Evolutionary conservation across 176 grass and related monocot species (phyloP).

Genomic region (Phoenix roebelenii): DNA sequence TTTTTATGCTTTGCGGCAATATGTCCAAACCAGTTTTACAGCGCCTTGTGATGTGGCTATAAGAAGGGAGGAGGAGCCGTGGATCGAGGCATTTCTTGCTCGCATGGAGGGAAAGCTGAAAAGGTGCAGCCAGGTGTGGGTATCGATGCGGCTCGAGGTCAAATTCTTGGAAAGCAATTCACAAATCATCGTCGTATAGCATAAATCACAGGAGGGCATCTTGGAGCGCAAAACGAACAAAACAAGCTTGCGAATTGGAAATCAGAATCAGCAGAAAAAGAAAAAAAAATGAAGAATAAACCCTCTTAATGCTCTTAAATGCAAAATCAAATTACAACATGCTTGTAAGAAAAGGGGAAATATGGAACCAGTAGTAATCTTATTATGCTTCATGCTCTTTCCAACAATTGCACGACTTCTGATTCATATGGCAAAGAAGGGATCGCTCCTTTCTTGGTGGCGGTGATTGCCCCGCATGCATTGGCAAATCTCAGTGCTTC

Average conservation of each 20-base stretch:
- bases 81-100: slow-evolving; percentile 48
- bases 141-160: slow-evolving; percentile 45
- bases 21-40: slow-evolving; percentile 50
- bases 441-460: slow-evolving; percentile 13
- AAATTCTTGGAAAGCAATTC: slow-evolving; percentile 36
- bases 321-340: too few relatives aligned
- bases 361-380: too few relatives aligned
- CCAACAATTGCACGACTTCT: slow-evolving; percentile 5
- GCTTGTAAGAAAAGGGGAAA: too few relatives aligned
- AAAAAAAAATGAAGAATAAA: too few relatives aligned
- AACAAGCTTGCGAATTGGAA: too few relatives aligned
- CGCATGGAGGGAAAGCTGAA: slow-evolving; percentile 35
- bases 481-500: slow-evolving; percentile 7
- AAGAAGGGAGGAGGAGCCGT: slow-evolving; percentile 48
- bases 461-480: slow-evolving; percentile 6
- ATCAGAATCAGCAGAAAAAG: too few relatives aligned
- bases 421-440: slow-evolving; percentile 8
- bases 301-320: too few relatives aligned
- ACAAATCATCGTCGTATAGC: slow-evolving; percentile 2
- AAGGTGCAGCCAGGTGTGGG: slow-evolving; percentile 40
- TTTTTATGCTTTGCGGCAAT: background rate
- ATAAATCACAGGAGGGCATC: background rate
- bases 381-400: background rate
- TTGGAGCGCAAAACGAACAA: too few relatives aligned
- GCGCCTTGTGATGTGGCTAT: slow-evolving; percentile 42